These are phyloP conservation scores for Penicillium sp. DNA, from an alignment of 2,329 filamentous ascomycete genomes.

Conservation along the genomic window DNA sequence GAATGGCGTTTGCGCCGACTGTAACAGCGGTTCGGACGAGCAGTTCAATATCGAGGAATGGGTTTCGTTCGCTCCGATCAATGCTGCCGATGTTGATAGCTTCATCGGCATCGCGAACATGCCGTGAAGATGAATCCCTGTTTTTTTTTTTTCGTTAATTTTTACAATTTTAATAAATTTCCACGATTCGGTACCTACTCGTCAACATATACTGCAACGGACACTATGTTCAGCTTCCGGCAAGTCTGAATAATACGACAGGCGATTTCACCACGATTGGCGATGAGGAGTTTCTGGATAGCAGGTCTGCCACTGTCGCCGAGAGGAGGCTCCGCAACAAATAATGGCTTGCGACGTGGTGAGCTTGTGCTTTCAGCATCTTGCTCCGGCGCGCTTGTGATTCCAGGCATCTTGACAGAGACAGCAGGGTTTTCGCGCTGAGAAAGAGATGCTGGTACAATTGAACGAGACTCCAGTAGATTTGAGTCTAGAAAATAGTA, in stretches of 20 bases:
- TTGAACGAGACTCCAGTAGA: neutral
- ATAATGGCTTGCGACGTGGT: conserved; percentile 16
- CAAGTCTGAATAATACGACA: conserved; percentile 30
- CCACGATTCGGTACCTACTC: conserved; percentile 3
- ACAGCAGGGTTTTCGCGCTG: neutral
- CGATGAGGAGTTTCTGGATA: conserved; percentile 27
- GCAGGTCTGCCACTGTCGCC: conserved; percentile 15
- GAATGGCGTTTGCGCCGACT: conserved; percentile 29
- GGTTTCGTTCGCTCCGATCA: conserved; percentile 12
- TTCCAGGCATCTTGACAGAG: neutral
- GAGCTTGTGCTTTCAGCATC: conserved; percentile 7
- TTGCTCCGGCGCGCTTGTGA: neutral
- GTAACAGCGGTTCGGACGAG: conserved; percentile 29
- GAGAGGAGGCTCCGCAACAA: conserved; percentile 20
- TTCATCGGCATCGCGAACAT: conserved; percentile 37
- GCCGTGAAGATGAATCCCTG: conserved; percentile 31
- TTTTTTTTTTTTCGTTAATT: neutral
- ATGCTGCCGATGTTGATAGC: conserved; percentile 29
- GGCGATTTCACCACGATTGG: conserved; percentile 34
- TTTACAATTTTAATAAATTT: neutral
- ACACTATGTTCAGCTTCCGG: conserved; percentile 23
- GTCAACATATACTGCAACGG: conserved; percentile 21
- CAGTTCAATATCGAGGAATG: conserved; percentile 33
- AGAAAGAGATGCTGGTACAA: neutral
- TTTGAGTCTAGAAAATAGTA: neutral